Percentiles rank a stretch among this genome's conserved stretches.
phyloP scores from a whole-genome alignment of 805 yeast species.

The Pachysolen tannophilus region DNA sequence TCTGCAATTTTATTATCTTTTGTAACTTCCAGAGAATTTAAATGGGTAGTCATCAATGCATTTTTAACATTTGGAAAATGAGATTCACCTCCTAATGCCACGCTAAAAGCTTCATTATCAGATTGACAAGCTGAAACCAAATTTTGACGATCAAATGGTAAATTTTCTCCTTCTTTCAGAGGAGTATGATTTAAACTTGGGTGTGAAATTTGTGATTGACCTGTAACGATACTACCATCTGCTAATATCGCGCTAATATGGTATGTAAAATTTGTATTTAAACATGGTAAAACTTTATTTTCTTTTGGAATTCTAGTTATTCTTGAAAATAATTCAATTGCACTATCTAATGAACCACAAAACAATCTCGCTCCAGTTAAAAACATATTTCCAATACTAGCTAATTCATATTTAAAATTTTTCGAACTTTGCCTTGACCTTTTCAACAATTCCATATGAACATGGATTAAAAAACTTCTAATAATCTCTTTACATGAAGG shows the following conservation, averaged over 20 bases:
- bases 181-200: conserved; percentile 36
- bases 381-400: conserved; percentile 80
- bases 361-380: conserved; percentile 76
- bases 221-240: conserved; percentile 71
- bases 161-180: conserved; percentile 4
- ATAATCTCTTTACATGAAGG: conserved; percentile 62
- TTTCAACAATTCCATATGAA: conserved; percentile 69
- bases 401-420: conserved; percentile 66
- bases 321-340: conserved; percentile 66
- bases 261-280: conserved; percentile 78
- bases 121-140: background rate
- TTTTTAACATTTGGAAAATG: conserved; percentile 1
- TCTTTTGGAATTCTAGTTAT: conserved; percentile 49
- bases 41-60: conserved; percentile 2
- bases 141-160: conserved; percentile 3
- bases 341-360: conserved; percentile 78
- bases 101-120: background rate
- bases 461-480: conserved; percentile 69
- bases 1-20: conserved; percentile 7
- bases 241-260: conserved; percentile 72
- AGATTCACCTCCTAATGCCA: conserved; percentile 5
- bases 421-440: conserved; percentile 46
- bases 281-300: conserved; percentile 64
- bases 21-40: background rate
- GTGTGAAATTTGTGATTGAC: conserved; percentile 91